Base-by-base conservation (phyloP, 352 stramenopile species). In the Lagenidium giganteum region DNA sequence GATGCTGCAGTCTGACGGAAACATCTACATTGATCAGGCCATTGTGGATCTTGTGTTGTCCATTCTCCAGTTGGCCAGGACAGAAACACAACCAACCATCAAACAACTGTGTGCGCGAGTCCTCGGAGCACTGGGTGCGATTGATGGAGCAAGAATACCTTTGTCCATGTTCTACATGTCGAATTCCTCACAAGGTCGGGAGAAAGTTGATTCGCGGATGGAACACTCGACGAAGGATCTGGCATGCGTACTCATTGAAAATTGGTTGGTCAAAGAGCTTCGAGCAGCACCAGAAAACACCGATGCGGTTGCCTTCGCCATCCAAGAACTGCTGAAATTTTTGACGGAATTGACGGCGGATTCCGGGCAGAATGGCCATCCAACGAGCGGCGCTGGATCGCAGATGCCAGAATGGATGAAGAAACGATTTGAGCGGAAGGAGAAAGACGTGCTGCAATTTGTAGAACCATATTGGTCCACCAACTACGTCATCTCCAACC, bases 391-490 rank as follows among this genome's bases (percentile, higher is more conserved):
- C 17, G 21, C 22, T 17, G 57, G 41, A 3, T 33, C n/a, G n/a
- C n/a, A n/a, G n/a, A 85, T 87, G 73, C 75, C 75, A 1, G 75
- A 85, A 28, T 87, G 75, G 76, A 86, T 88, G 65, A 83, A 80
- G 50, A 64, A 71, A 31, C 39, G 72, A 39, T 86, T 88, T 43
- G 73, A 88, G 31, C 57, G 72, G 22, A 83, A 80, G n/a, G n/a
- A n/a, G n/a, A n/a, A n/a, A 51, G 61, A 81, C 28, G 70, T 92
- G 6, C 55, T 91, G 36, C 72, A 93, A 44, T 83, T 88, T 33
- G 61, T 92, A n/a, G 73, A 83, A 21, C 81, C 79, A 9, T 93
- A 89, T 37, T 93, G 79, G 81, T 78, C 67, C 24, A 87, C 80
- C 22, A 75, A 81, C 21, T 93, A 93, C 50, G 48, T 35, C 4